phyloP scores from a whole-genome alignment of 495 filamentous ascomycete genomes.

The Filosporella fistucella region DNA sequence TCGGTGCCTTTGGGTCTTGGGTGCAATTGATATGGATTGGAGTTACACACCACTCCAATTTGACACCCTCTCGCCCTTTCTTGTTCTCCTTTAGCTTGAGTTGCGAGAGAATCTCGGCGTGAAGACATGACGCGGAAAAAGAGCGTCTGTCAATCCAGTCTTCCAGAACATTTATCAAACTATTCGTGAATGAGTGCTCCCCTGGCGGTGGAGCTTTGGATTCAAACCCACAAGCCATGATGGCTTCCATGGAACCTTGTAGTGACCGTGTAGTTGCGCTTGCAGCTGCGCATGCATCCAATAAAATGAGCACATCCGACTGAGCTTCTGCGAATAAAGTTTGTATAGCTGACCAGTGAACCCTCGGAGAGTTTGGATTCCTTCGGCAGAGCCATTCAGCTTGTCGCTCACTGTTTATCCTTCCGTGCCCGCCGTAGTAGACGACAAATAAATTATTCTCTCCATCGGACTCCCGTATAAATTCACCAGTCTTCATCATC shows the following conservation, averaged over 20 bases:
- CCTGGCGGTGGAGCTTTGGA: constrained; percentile 46
- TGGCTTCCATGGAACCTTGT: constrained; percentile 46
- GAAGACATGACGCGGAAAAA: constrained; percentile 48
- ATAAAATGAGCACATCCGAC: constrained; percentile 48
- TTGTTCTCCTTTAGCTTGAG: constrained; percentile 45
- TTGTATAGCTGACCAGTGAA: constrained; percentile 52
- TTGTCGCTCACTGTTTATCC: constrained; percentile 44
- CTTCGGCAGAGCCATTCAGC: constrained; percentile 43
- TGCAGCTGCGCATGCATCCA: constrained; percentile 52
- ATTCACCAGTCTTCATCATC: constrained; percentile 40
- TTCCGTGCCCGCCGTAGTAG: constrained; percentile 51
- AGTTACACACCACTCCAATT: constrained; percentile 43
- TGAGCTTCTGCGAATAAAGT: constrained; percentile 42
- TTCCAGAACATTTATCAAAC: constrained; percentile 43
- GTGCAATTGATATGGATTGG: constrained; percentile 51
- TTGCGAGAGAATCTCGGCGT: constrained; percentile 44
- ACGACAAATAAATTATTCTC: constrained; percentile 45
- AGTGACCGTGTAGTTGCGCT: constrained; percentile 44
- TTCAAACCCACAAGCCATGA: constrained; percentile 48
- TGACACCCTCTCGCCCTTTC: constrained; percentile 38
- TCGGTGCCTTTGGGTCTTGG: constrained; percentile 42
- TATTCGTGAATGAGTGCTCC: constrained; percentile 45
- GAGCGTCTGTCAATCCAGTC: constrained; percentile 38
- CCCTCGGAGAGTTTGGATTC: constrained; percentile 34
- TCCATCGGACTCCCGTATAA: constrained; percentile 45